Evolutionary conservation across 176 grass and related monocot species (phyloP), one percentile per base, ranked within the genome.

Genomic region (Avena sativa): DNA sequence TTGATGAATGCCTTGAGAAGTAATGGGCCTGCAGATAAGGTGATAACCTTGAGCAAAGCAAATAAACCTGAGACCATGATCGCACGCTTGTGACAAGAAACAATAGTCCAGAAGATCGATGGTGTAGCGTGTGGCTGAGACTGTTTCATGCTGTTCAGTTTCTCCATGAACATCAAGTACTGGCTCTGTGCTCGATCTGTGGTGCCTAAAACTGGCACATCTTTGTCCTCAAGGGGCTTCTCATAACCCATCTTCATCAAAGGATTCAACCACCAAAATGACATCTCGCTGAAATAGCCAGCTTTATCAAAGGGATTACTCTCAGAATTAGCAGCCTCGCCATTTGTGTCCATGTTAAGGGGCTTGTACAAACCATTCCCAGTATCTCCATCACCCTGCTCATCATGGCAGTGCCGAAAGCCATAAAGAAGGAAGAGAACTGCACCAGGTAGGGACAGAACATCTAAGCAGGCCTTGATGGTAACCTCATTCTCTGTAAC

Each of bases 211-310:
- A 80, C 68, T 25, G 96, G 93, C 87, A 98, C 90, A 19, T 96
- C 96, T 87, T 88, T 91, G 52, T 93, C 96, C 84, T 98, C 96
- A 10, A 98, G 86, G 36, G 92, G 93, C 26, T 92, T 98, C 63
- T 88, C 71, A 34, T 91, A 91, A 30, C 96, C 96, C 82, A 83
- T 90, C 87, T 91, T 96, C 90, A 98, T 94, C 86, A 98, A 85
- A 46, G 85, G 79, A 48, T 96, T 98, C 67, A 98, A 49, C 93
- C 96, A 98, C 93, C 93, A 94, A 79, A 98, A 98, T 19, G 93
- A 85, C 92, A 98, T 93, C 50, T 76, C 48, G 58, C 90, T 96
- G 64, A 96, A 86, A 79, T 90, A 85, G 0, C 90, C 88, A 80
- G 93, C 93, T 78, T 80, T 85, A 30, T 92, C 90, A 71, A 96